phyloP scores from a whole-genome alignment of 192 early-diverging fungal species.

The Thoreauomyces humboldtii region DNA sequence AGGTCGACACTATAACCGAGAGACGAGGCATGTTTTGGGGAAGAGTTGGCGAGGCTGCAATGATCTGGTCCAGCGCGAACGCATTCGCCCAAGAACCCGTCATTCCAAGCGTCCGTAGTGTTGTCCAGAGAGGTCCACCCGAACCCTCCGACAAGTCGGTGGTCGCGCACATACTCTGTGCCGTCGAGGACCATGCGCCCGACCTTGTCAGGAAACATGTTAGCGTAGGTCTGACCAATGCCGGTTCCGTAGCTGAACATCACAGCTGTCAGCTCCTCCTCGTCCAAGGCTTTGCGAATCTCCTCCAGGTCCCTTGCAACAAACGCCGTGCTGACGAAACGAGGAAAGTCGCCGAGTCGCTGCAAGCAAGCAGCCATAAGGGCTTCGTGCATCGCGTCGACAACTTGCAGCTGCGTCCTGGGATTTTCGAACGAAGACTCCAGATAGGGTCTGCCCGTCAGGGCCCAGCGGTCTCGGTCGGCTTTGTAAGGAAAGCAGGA shows the following conservation, averaged over 20 bases:
- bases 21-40: neutral
- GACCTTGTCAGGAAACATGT: constrained; percentile 49
- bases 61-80: neutral
- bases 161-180: constrained; percentile 1
- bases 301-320: constrained; percentile 42
- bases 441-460: neutral
- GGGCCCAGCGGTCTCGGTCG: neutral
- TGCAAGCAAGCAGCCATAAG: constrained; percentile 14
- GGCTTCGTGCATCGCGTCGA: constrained; percentile 9
- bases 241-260: constrained; percentile 40
- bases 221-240: constrained; percentile 34
- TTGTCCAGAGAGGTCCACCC: constrained; percentile 6
- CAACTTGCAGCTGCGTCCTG: neutral
- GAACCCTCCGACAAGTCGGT: neutral
- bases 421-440: neutral
- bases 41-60: neutral
- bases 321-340: constrained; percentile 39
- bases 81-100: constrained; percentile 7
- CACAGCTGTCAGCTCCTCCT: constrained; percentile 35
- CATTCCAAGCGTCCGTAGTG: constrained; percentile 3
- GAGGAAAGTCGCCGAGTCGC: constrained; percentile 28
- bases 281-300: constrained; percentile 37
- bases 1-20: neutral
- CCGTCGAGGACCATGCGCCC: constrained; percentile 48
- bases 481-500: constrained; percentile 3